These are phyloP conservation scores for Venturia pyrina DNA, from an alignment of 2,329 filamentous ascomycete genomes.

Conservation along the genomic window DNA sequence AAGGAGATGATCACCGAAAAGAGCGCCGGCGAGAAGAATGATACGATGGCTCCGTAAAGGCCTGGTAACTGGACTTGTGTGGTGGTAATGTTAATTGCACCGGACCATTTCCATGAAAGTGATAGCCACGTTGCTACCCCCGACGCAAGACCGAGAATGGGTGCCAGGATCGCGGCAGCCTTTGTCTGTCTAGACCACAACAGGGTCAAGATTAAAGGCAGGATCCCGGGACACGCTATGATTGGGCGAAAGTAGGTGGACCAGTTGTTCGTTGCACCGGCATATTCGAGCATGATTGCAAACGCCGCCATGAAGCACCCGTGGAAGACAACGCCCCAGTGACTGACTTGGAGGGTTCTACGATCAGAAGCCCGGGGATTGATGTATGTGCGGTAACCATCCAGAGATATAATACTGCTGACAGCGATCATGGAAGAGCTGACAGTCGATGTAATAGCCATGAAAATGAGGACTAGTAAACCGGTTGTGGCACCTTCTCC, in stretches of 20 bases:
- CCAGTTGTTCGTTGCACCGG: slow-evolving; percentile 37
- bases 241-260: slow-evolving; percentile 31
- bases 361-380: slow-evolving; percentile 66
- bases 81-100: background rate
- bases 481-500: slow-evolving; percentile 72
- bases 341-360: slow-evolving; percentile 69
- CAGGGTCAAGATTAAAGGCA: slow-evolving; percentile 35
- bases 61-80: background rate
- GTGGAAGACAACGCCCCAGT: slow-evolving; percentile 63
- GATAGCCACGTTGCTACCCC: slow-evolving; percentile 37
- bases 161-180: slow-evolving; percentile 35
- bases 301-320: slow-evolving; percentile 69
- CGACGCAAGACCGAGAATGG: slow-evolving; percentile 34
- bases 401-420: slow-evolving; percentile 79
- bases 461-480: slow-evolving; percentile 73
- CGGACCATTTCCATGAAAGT: background rate
- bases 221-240: slow-evolving; percentile 33
- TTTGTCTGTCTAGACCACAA: slow-evolving; percentile 37
- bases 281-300: slow-evolving; percentile 56
- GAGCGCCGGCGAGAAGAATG: slow-evolving; percentile 36
- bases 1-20: slow-evolving; percentile 37
- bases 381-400: slow-evolving; percentile 80
- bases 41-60: slow-evolving; percentile 33
- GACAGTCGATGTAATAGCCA: slow-evolving; percentile 46
- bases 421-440: slow-evolving; percentile 53